These are phyloP conservation scores for Emmonsiellopsis sp. DNA, from an alignment of 2,329 filamentous ascomycete species.

Conservation along the genomic window DNA sequence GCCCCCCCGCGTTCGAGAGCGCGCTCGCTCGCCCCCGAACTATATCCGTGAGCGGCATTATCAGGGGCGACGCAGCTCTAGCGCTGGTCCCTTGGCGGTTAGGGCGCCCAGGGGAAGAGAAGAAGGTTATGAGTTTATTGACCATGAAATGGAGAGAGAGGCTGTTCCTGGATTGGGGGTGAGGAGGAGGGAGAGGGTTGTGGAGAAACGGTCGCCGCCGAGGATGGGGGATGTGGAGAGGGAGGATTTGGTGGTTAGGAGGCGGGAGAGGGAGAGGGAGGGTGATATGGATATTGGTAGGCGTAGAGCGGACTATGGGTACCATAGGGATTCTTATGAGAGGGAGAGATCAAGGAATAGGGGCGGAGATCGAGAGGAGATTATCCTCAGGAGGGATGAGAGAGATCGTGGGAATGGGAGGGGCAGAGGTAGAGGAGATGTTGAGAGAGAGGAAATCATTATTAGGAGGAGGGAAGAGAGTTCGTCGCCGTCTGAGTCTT, in stretches of 20 bases:
- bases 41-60: constrained; percentile 25
- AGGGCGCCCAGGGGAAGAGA: constrained; percentile 21
- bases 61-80: constrained; percentile 15
- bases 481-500: constrained; percentile 39
- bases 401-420: constrained; percentile 12
- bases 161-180: constrained; percentile 12
- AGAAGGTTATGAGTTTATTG: constrained; percentile 9
- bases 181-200: constrained; percentile 1
- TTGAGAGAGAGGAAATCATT: constrained; percentile 26
- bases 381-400: constrained; percentile 17
- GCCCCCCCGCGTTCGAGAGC: constrained; percentile 36
- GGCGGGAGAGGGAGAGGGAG: constrained; percentile 7
- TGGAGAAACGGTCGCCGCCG: background rate
- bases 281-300: constrained; percentile 11
- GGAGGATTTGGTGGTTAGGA: background rate
- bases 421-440: constrained; percentile 13
- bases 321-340: constrained; percentile 7
- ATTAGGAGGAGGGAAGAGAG: constrained; percentile 24
- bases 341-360: constrained; percentile 1
- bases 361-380: constrained; percentile 14
- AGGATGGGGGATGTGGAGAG: background rate
- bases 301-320: constrained; percentile 1
- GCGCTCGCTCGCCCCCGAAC: constrained; percentile 24
- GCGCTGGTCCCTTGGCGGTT: constrained; percentile 21
- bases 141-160: constrained; percentile 13